Conservation (phyloP, 2,329 filamentous ascomycete species). For the Hymenoscyphus infarciens region DNA sequence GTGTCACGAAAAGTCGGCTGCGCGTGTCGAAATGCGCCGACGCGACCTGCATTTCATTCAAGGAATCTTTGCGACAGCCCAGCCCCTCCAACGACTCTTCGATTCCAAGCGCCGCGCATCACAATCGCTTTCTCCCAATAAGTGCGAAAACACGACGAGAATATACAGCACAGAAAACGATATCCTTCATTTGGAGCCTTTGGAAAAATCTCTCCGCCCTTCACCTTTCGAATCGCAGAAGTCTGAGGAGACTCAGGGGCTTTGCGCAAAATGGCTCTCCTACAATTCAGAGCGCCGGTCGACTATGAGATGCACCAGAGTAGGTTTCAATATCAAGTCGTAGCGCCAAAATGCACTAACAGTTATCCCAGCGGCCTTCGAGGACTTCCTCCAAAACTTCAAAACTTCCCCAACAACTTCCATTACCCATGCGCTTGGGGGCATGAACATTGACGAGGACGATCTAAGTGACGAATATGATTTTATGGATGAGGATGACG, state of each 20-base stretch:
- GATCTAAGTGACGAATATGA: constrained; percentile 87
- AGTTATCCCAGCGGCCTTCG: constrained; percentile 63
- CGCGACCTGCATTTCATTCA: constrained; percentile 13
- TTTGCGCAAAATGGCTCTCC: constrained; percentile 70
- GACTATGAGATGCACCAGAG: constrained; percentile 86
- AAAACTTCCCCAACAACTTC: constrained; percentile 72
- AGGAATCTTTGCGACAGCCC: constrained; percentile 22
- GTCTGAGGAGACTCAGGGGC: constrained; percentile 16
- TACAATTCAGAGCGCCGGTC: constrained; percentile 73
- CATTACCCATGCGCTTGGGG: constrained; percentile 76
- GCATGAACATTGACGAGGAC: constrained; percentile 83
- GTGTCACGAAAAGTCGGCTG: constrained; percentile 8
- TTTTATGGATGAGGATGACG: constrained; percentile 78
- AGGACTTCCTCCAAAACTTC: constrained; percentile 84
- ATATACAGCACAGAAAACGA: not conserved
- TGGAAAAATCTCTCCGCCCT: not conserved
- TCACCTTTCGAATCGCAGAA: not conserved
- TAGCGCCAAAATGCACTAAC: constrained; percentile 13
- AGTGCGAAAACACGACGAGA: not conserved
- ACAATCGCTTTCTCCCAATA: not conserved
- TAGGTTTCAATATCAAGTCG: constrained; percentile 36
- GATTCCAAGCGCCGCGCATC: not conserved
- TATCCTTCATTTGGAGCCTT: not conserved
- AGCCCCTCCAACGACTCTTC: constrained; percentile 12
- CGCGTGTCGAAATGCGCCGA: not conserved